Percentiles rank a stretch among this genome's conserved stretches.
Conservation (phyloP, 768 basidiomycete species). For the Mrakia hoshinonis region DNA sequence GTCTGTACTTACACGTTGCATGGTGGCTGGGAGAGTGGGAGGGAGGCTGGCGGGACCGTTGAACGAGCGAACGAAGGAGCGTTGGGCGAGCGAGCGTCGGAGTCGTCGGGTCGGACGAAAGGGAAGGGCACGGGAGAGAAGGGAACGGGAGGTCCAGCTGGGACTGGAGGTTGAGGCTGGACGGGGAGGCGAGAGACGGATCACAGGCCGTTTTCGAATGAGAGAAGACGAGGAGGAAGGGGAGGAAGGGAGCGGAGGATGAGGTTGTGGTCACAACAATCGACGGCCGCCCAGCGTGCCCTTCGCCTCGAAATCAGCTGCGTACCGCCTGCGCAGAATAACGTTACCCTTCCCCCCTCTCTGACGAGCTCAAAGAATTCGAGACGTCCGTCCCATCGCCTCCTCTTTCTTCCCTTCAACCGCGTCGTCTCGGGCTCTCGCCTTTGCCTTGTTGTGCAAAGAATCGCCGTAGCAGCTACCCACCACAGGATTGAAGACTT, state of each 20-base stretch:
- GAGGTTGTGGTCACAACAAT: background rate
- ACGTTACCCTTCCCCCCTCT: background rate
- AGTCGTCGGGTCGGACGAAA: too few relatives aligned
- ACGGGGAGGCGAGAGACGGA: background rate
- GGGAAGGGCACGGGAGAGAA: too few relatives aligned
- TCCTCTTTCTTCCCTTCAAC: background rate
- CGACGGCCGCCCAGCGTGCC: background rate
- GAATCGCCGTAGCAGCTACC: slow-evolving; percentile 22
- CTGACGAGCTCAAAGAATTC: background rate
- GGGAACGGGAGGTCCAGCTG: too few relatives aligned
- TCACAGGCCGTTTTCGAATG: background rate
- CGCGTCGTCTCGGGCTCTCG: background rate
- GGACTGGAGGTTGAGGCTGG: background rate
- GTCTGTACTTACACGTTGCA: slow-evolving; percentile 8
- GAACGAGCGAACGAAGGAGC: too few relatives aligned
- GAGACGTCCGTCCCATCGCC: too few relatives aligned
- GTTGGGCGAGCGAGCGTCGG: too few relatives aligned
- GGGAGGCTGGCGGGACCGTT: too few relatives aligned
- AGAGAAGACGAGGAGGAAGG: background rate
- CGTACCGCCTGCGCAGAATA: background rate
- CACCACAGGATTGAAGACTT: background rate
- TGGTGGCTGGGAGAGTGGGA: background rate
- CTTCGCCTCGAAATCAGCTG: background rate
- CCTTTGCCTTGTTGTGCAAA: slow-evolving; percentile 19
- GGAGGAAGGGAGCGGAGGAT: background rate